Evolutionary conservation across 805 yeast genomes (phyloP).

Genomic region (Monosporozyma unispora): DNA sequence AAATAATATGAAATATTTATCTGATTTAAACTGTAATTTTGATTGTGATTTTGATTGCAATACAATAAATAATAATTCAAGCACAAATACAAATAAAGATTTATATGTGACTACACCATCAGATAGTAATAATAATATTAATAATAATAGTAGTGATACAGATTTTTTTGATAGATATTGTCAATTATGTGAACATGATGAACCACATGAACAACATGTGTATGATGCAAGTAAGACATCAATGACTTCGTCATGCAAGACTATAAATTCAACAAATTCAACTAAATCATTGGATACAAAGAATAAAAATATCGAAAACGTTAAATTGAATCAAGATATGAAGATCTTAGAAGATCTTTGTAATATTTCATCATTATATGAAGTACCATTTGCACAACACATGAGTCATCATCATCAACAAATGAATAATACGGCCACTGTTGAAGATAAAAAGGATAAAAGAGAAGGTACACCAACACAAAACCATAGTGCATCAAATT

Average conservation of each 20-base stretch:
- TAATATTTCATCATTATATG: constrained; percentile 28
- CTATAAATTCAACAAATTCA: not conserved
- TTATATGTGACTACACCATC: not conserved
- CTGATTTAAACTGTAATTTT: constrained; percentile 18
- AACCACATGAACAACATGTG: constrained; percentile 3
- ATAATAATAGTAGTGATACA: constrained; percentile 5
- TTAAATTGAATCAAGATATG: constrained; percentile 22
- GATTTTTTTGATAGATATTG: constrained; percentile 30
- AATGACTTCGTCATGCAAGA: not conserved
- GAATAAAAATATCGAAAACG: constrained; percentile 3
- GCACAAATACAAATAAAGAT: not conserved
- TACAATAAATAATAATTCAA: not conserved
- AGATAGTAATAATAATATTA: not conserved
- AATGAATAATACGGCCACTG: constrained; percentile 3
- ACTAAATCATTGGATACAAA: not conserved
- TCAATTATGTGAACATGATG: constrained; percentile 22
- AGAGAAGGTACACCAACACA: not conserved
- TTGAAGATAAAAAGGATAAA: not conserved
- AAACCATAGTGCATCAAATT: constrained; percentile 3
- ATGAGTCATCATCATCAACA: constrained; percentile 20
- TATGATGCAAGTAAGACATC: not conserved
- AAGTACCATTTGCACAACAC: constrained; percentile 27
- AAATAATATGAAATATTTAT: constrained; percentile 1
- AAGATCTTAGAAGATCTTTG: constrained; percentile 27
- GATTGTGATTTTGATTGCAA: constrained; percentile 18